Conservation (phyloP, 352 stramenopile genomes). For the Paralagenidium karlingii region DNA sequence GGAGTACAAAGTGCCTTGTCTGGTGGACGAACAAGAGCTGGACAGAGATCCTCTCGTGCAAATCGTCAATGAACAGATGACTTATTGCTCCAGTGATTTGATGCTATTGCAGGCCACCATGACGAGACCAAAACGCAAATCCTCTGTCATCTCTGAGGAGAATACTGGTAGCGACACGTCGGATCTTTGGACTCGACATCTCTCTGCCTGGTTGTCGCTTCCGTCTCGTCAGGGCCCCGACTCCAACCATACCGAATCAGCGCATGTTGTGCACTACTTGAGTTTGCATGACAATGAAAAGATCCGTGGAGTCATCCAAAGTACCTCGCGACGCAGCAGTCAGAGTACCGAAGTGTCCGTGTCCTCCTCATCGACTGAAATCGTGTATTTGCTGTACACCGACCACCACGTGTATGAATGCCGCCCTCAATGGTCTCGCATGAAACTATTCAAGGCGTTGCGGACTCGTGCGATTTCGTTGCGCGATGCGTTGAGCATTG, state of each 20-base stretch:
- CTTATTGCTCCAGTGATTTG: slow-evolving; percentile 71
- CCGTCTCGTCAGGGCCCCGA: slow-evolving; percentile 50
- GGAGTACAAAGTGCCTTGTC: slow-evolving; percentile 47
- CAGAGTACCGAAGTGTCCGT: slow-evolving; percentile 7
- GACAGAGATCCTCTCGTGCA: slow-evolving; percentile 5
- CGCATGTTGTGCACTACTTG: slow-evolving; percentile 73
- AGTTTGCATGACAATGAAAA: slow-evolving; percentile 60
- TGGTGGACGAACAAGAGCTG: slow-evolving; percentile 11
- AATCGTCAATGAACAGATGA: slow-evolving; percentile 41
- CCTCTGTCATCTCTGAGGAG: background rate
- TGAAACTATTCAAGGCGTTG: slow-evolving; percentile 68
- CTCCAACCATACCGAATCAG: slow-evolving; percentile 22
- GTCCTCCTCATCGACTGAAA: slow-evolving; percentile 21
- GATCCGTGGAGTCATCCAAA: slow-evolving; percentile 59
- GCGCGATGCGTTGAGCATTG: slow-evolving; percentile 64
- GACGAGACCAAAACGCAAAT: slow-evolving; percentile 9
- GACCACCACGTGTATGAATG: slow-evolving; percentile 79
- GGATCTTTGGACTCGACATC: too few relatives aligned
- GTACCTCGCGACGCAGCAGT: slow-evolving; percentile 15
- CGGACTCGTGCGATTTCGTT: slow-evolving; percentile 37
- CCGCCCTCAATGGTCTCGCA: slow-evolving; percentile 67
- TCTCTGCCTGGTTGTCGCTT: slow-evolving; percentile 74
- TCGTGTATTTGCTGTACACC: slow-evolving; percentile 77
- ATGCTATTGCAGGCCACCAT: slow-evolving; percentile 62
- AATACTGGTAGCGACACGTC: too few relatives aligned